A percentile compares a stretch with the other conserved stretches of the same genome.
phyloP scores from a whole-genome alignment of 2,329 filamentous ascomycete genomes.

The Sarocladium brachiariae region DNA sequence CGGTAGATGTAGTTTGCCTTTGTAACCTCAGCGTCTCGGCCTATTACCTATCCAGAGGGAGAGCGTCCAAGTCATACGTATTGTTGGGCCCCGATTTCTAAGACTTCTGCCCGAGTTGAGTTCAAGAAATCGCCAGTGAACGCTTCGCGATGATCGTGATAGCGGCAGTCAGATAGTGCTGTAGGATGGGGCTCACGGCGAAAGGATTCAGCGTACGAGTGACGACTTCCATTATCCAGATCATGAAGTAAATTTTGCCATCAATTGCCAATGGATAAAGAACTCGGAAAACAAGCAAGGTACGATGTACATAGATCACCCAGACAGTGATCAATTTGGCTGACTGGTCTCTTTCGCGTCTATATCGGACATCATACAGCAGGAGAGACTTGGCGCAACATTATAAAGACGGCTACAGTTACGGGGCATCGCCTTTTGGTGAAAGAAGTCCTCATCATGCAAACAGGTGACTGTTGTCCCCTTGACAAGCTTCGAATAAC shows the following conservation, averaged over 20 bases:
- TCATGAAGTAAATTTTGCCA: slow-evolving; percentile 34
- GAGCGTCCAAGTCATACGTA: slow-evolving; percentile 46
- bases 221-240: slow-evolving; percentile 30
- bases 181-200: slow-evolving; percentile 39
- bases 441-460: no score
- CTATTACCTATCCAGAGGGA: slow-evolving; percentile 39
- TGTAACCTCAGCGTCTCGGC: slow-evolving; percentile 28
- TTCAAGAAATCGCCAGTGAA: slow-evolving; percentile 49
- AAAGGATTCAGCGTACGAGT: slow-evolving; percentile 35
- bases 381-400: no score
- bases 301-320: no score
- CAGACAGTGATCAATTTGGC: no score
- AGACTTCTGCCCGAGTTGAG: slow-evolving; percentile 54
- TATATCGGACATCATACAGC: no score
- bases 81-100: slow-evolving; percentile 56
- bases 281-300: no score
- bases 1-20: slow-evolving; percentile 31
- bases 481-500: no score
- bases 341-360: no score
- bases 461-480: no score
- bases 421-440: no score
- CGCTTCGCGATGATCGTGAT: slow-evolving; percentile 41
- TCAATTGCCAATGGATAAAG: no score
- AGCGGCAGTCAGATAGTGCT: slow-evolving; percentile 42
- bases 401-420: no score